Evolutionary conservation across 495 filamentous ascomycete genomes (phyloP).

Genomic region (Thermochaetoides thermophila): DNA sequence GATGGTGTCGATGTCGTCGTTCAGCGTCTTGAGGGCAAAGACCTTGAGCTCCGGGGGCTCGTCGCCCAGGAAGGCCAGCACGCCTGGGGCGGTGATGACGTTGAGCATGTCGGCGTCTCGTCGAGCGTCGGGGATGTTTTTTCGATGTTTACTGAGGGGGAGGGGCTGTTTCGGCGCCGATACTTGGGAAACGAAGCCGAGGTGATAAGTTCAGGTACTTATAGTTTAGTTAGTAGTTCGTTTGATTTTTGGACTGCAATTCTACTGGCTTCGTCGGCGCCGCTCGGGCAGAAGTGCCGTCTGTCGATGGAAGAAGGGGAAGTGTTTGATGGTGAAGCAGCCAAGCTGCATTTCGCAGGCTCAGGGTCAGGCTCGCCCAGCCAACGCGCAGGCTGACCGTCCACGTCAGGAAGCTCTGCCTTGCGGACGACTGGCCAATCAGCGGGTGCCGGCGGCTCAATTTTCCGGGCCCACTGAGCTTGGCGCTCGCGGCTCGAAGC

Average conservation of each 20-base stretch:
- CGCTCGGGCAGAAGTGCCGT: too few species aligned
- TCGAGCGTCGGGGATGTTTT: constrained; percentile 12
- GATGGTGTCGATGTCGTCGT: constrained; percentile 86
- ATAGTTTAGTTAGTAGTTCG: too few species aligned
- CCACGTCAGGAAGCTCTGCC: constrained; percentile 26
- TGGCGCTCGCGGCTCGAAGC: too few species aligned
- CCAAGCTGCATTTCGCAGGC: constrained; percentile 3
- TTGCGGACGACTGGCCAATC: constrained; percentile 9
- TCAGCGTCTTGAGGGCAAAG: constrained; percentile 85
- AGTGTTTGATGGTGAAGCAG: constrained; percentile 4
- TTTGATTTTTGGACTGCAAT: too few species aligned
- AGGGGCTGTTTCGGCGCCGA: not conserved
- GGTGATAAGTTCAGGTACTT: too few species aligned
- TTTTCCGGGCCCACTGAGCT: not conserved
- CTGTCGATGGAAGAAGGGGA: not conserved
- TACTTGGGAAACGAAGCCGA: too few species aligned
- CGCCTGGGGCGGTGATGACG: constrained; percentile 82
- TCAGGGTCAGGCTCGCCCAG: constrained; percentile 1
- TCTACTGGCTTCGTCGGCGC: constrained; percentile 1
- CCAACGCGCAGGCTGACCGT: too few species aligned
- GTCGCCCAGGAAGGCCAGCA: constrained; percentile 91
- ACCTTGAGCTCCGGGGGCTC: constrained; percentile 83
- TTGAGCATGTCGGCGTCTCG: constrained; percentile 63
- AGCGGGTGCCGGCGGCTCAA: not conserved
- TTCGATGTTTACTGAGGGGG: not conserved